Evolutionary conservation across 805 yeast species (phyloP).

Genomic region (Saturnispora besseyi): DNA sequence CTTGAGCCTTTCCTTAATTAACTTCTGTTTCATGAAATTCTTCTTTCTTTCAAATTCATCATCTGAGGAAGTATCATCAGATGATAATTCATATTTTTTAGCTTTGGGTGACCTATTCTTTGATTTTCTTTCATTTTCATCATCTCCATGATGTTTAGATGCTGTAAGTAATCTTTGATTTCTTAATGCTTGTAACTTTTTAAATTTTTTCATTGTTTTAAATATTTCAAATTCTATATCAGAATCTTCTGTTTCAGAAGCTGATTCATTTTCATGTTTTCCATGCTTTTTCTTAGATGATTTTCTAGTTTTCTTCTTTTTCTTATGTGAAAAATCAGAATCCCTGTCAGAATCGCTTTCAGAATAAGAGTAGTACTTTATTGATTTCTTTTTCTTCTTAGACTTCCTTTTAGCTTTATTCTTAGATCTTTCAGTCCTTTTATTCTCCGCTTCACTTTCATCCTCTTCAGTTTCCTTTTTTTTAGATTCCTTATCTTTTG

Average conservation of each 20-base stretch:
- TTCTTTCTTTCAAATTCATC: not conserved
- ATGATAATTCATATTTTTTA: not conserved
- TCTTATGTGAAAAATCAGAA: not conserved
- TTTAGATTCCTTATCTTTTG: not conserved
- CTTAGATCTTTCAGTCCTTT: not conserved
- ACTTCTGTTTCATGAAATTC: not conserved
- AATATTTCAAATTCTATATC: constrained; percentile 1
- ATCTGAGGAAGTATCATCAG: not conserved
- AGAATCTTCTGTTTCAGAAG: not conserved
- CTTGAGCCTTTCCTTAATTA: not conserved
- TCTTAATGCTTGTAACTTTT: not conserved
- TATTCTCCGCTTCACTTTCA: not conserved
- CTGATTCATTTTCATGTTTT: not conserved
- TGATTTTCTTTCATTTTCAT: not conserved
- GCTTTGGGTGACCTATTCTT: no score
- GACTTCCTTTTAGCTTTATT: not conserved
- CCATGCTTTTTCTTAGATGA: not conserved
- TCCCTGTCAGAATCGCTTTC: not conserved
- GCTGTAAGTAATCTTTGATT: not conserved
- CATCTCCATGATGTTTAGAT: not conserved
- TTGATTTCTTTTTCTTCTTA: not conserved
- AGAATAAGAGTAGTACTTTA: not conserved
- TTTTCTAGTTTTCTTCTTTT: not conserved
- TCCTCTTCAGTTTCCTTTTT: not conserved
- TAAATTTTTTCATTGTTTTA: not conserved